Evolutionary conservation across 2,329 filamentous ascomycete genomes (phyloP), one percentile per base, ranked within the genome.

Genomic region (Zarea fungicola): DNA sequence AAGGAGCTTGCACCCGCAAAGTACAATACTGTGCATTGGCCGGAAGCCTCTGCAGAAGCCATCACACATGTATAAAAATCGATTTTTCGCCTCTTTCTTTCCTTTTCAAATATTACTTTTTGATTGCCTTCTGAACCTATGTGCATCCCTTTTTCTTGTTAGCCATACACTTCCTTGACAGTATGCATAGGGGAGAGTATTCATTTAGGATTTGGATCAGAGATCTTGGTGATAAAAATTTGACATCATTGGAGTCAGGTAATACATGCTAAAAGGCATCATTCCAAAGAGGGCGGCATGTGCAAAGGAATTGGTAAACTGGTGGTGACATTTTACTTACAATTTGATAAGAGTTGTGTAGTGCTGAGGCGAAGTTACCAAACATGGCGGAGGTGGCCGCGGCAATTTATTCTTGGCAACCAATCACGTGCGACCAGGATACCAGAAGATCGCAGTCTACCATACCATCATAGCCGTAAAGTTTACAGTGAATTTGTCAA

Each of bases 11-110:
- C 87, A 53, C 81, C 78, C 50, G 88, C 89, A 68, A 95, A 95
- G 69, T 92, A 95, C 48, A 93, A 79, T 39, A 95, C 71, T 50
- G 78, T 86, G 70, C 93, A 95, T 56, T 87, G 78, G n/a, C 78
- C 83, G 36, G 81, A 79, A 10, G 78, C 66, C 53, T 74, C 77
- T 0, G 73, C 61, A 2, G 65, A 55, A 25, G 67, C 61, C 11
- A 62, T 60, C 66, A 72, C 72, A 19, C 36, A 53, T 29, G 39
- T n/a, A 29, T 22, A 37, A 52, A 25, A 31, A 23, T 28, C 34
- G 40, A 11, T 13, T 40, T 16, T 10, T 6, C 7, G 18, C 14
- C 29, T 19, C 7, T 34, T 26, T 37, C 32, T 42, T 54, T 32
- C 3, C 8, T 49, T 48, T 51, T 19, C 34, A 28, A 36, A 16